phyloP scores from a whole-genome alignment of 148 eudicot genomes.

The Chenopodium berlandieri region DNA sequence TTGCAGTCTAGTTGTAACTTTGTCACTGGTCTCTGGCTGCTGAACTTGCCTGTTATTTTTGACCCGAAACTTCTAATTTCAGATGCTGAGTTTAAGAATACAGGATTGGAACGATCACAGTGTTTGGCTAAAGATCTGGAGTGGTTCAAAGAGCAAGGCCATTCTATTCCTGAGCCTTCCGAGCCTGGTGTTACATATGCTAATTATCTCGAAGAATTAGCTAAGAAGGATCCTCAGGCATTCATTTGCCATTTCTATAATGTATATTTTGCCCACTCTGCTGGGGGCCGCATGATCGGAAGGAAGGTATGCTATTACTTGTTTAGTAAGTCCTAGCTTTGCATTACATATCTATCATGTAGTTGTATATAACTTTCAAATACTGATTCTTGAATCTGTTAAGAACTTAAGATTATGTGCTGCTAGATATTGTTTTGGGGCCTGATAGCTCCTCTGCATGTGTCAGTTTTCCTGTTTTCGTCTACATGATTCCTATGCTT shows the following conservation, averaged over 20 bases:
- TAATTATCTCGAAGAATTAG: slow-evolving; percentile 58
- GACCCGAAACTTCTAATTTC: slow-evolving; percentile 11
- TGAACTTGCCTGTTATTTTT: background rate
- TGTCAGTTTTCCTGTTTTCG: background rate
- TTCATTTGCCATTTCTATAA: slow-evolving; percentile 95
- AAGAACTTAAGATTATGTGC: background rate
- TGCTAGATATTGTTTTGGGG: background rate
- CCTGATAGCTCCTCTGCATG: background rate
- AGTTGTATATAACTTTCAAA: background rate
- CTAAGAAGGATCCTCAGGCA: slow-evolving; percentile 83
- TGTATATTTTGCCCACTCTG: slow-evolving; percentile 79
- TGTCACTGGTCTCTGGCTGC: background rate
- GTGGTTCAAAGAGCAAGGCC: slow-evolving; percentile 92
- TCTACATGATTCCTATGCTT: no score
- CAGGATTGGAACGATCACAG: slow-evolving; percentile 83
- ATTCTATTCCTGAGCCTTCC: slow-evolving; percentile 83
- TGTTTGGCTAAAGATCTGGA: slow-evolving; percentile 70
- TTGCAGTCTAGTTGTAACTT: background rate
- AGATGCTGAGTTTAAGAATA: slow-evolving; percentile 91
- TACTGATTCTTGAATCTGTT: background rate
- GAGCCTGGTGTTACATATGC: slow-evolving; percentile 71
- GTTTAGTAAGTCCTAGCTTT: background rate
- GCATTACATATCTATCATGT: background rate
- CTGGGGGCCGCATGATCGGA: slow-evolving; percentile 98
- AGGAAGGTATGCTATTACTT: slow-evolving; percentile 52